phyloP scores from a whole-genome alignment of 352 stramenopile genomes.

The Phytophthora citricola region DNA sequence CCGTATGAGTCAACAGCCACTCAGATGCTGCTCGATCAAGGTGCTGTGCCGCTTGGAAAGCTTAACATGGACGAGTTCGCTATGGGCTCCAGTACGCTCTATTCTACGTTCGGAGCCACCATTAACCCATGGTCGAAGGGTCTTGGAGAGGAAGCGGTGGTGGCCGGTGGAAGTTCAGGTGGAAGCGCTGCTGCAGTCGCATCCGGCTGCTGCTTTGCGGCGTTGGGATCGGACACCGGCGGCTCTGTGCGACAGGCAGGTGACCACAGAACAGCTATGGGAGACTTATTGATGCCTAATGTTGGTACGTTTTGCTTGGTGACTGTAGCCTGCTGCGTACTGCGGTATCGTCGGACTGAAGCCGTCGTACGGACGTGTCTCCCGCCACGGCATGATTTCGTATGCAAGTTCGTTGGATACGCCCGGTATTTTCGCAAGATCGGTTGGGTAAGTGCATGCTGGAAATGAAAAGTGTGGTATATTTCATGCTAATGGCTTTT shows the following conservation, averaged over 20 bases:
- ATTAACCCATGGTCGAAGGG: slow-evolving; percentile 90
- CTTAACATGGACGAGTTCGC: slow-evolving; percentile 99
- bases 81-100: slow-evolving; percentile 96
- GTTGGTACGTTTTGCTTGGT: neutral
- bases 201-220: slow-evolving; percentile 90
- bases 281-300: no score
- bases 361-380: slow-evolving; percentile 97
- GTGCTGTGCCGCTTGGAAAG: slow-evolving; percentile 94
- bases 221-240: slow-evolving; percentile 97
- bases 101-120: slow-evolving; percentile 88
- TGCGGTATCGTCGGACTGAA: slow-evolving; percentile 97
- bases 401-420: slow-evolving; percentile 98
- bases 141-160: slow-evolving; percentile 57
- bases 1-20: slow-evolving; percentile 92
- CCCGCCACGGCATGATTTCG: slow-evolving; percentile 95
- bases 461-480: neutral
- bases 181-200: slow-evolving; percentile 94
- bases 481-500: slow-evolving; percentile 1
- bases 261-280: neutral
- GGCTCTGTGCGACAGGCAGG: slow-evolving; percentile 94
- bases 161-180: slow-evolving; percentile 94
- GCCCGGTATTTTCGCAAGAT: slow-evolving; percentile 92
- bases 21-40: slow-evolving; percentile 84
- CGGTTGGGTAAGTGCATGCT: slow-evolving; percentile 59
- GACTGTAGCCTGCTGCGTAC: slow-evolving; percentile 90